Evolutionary conservation across 371 early-diverging fungal species (phyloP), one percentile per base, ranked within the genome.

Genomic region (Lichtheimia hyalospora): DNA sequence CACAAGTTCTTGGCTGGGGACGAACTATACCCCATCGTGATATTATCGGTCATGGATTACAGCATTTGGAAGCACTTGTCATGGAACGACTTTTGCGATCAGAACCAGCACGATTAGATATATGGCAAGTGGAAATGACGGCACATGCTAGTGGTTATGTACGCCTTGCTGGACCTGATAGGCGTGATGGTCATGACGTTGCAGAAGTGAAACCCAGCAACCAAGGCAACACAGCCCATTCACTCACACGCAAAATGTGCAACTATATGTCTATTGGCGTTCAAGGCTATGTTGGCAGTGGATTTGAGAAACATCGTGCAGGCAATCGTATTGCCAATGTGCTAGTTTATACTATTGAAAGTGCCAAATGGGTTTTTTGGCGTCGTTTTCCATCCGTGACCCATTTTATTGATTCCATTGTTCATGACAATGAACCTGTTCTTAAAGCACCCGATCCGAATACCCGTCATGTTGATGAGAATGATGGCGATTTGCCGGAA

Each of bases 1-100:
- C 82, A 28, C 85, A 87, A 40, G 86, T 84, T 13, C 62, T 87
- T 7, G 87, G 87, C 14, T 87, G 87, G 87, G 87, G 86, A 2
- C 82, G 87, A 41, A 84, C 84, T 16, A 72, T 85, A 6, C 63
- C 65, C n/a, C 70, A 82, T 5, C 69, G 73, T 24, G 75, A 80
- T 25, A 72, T 80, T 0, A 66, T 82, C 10, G 86, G 84, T 10
- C 72, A 67, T 23, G 66, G 77, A 49, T 63, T 85, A 49, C 34
- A 61, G 8, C 59, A 73, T 52, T 66, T 87, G 16, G 84, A 79
- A 58, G 62, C 65, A 25, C 59, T 82, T 7, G 74, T 83, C 18
- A 67, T 73, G 1, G 76, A 77, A 43, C 70, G 87, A 10, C 66
- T 87, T 15, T 60, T 72, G 20, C 71, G 74, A 18, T 82, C 85